Percentiles rank a stretch among this genome's conserved stretches.
Conservation (phyloP, 805 yeast species). For the Yamadazyma scolyti region DNA sequence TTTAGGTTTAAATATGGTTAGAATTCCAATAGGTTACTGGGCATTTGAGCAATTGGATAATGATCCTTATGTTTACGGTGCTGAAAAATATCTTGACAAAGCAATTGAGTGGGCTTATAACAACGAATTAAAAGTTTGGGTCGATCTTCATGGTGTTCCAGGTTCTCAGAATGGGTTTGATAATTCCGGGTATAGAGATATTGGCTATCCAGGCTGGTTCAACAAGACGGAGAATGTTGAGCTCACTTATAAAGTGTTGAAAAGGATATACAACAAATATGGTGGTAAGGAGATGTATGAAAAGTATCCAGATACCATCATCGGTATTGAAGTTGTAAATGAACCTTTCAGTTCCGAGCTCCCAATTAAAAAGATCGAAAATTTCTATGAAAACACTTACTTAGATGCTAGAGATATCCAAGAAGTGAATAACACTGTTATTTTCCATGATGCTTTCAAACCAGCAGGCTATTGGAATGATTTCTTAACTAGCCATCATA, state of each 20-base stretch:
- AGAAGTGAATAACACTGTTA: conserved; percentile 38
- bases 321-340: conserved; percentile 39
- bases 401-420: conserved; percentile 27
- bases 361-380: conserved; percentile 16
- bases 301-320: conserved; percentile 26
- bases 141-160: conserved; percentile 80
- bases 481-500: conserved; percentile 11
- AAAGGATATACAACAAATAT: conserved; percentile 30
- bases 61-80: conserved; percentile 71
- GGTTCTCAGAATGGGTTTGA: conserved; percentile 90
- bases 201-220: conserved; percentile 34
- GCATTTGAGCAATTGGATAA: conserved; percentile 49
- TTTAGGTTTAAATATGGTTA: conserved; percentile 61
- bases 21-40: conserved; percentile 84
- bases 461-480: conserved; percentile 52
- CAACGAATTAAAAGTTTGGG: conserved; percentile 61
- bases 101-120: conserved; percentile 68
- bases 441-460: conserved; percentile 67
- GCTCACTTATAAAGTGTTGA: conserved; percentile 29
- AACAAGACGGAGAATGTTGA: conserved; percentile 23
- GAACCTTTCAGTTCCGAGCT: conserved; percentile 33
- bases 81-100: conserved; percentile 58
- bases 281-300: conserved; percentile 17
- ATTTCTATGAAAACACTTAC: conserved; percentile 28
- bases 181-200: conserved; percentile 65